phyloP scores from a whole-genome alignment of 345 rosid species.

The Citrus medica region DNA sequence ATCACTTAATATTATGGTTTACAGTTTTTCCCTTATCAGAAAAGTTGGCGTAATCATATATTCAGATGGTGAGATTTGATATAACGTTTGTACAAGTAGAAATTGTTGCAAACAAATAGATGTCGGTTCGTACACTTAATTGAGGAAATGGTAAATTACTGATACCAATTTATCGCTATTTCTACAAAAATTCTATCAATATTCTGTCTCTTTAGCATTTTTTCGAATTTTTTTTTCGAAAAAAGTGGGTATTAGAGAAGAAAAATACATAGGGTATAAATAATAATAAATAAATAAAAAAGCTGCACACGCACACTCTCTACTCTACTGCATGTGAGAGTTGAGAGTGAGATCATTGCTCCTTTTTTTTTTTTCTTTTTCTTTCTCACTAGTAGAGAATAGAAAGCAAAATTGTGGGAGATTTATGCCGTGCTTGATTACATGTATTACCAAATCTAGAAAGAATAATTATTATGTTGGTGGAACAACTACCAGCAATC shows the following conservation, averaged over 20 bases:
- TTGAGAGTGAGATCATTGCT: neutral
- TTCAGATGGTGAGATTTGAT: too few species aligned
- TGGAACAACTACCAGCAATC: neutral
- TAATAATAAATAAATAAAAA: too few species aligned
- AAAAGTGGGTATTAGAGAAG: neutral
- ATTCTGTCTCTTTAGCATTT: too few species aligned
- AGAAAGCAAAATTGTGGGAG: neutral
- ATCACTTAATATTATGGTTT: neutral
- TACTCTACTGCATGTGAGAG: neutral
- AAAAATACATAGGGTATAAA: neutral
- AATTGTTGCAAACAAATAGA: neutral
- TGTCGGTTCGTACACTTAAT: neutral
- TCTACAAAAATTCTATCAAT: too few species aligned
- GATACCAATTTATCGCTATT: too few species aligned
- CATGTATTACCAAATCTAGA: neutral
- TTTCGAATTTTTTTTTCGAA: fast-evolving
- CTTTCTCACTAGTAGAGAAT: neutral
- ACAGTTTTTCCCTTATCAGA: slow-evolving; percentile 20
- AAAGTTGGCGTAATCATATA: neutral
- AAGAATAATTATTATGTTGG: neutral
- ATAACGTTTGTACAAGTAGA: too few species aligned
- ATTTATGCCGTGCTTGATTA: neutral
- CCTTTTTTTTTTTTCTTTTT: neutral
- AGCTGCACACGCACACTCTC: neutral
- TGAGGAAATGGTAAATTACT: too few species aligned